Conservation (phyloP, 2,329 filamentous ascomycete genomes). For the Scedosporium dehoogii region DNA sequence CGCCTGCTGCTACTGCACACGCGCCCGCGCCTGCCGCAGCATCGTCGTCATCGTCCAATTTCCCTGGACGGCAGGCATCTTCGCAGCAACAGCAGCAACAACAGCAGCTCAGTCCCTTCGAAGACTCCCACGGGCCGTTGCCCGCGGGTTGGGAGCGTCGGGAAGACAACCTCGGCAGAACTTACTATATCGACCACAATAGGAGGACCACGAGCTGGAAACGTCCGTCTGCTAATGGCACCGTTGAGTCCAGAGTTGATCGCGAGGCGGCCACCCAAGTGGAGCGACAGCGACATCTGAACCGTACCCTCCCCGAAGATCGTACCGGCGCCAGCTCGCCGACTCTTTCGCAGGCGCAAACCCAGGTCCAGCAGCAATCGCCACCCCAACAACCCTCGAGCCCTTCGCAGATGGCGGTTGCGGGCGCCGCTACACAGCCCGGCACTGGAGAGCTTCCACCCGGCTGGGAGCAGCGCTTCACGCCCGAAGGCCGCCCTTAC, state of each 20-base stretch:
- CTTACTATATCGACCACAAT: conserved; percentile 98
- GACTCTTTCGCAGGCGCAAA: conserved; percentile 51
- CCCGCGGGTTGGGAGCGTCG: conserved; percentile 93
- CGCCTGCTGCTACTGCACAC: conserved; percentile 15
- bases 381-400: conserved; percentile 14
- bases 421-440: conserved; percentile 76
- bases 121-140: conserved; percentile 87
- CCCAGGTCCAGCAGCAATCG: conserved; percentile 11
- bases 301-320: conserved; percentile 90
- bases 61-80: conserved; percentile 11
- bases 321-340: conserved; percentile 89
- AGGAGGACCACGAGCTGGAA: conserved; percentile 96
- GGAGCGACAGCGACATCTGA: conserved; percentile 88
- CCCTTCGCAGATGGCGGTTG: conserved; percentile 65
- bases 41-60: conserved; percentile 1
- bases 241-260: conserved; percentile 60
- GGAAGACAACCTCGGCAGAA: conserved; percentile 88
- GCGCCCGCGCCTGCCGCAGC: conserved; percentile 4
- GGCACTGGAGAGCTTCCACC: conserved; percentile 91
- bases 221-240: conserved; percentile 70
- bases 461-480: conserved; percentile 93
- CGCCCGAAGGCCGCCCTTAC: conserved; percentile 87
- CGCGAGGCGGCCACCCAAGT: conserved; percentile 87
- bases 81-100: conserved; percentile 14
- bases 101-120: conserved; percentile 69